Base-by-base conservation (phyloP, 2,329 filamentous ascomycete species). In the Botryosphaeria agaves region DNA sequence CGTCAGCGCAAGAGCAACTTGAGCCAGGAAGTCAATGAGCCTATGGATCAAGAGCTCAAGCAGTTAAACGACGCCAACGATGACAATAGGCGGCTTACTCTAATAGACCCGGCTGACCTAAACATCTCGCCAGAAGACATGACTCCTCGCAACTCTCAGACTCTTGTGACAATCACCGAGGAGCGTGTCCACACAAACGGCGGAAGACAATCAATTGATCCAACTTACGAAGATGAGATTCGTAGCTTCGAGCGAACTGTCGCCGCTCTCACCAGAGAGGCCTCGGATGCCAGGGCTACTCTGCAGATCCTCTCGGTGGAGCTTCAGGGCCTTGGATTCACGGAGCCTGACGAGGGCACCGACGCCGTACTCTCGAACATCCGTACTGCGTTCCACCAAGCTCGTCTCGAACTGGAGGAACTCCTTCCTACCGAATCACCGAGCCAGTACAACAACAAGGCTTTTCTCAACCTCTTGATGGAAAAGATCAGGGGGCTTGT, bases 251-350 rank as follows among this genome's bases (percentile, higher is more conserved):
- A 60, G 28, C 46, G 55, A 30, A 53, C 57, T 31, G 51, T 63
- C 30, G 38, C 52, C 19, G 43, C 47, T 6, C 42, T 60, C 28
- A 47, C 42, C 28, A 41, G 43, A 8, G 44, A 56, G 32, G 47
- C 55, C 4, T 51, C 53, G 21, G 47, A 56, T 12, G 49, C 53
- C 4, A 50, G 53, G 35, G 47, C 54, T 4, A 45, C 51, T 5
- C 45, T 63, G 3, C 47, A 56, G 18, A 46, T 61, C 23, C 41
- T 62, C 9, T 45, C 51, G 7, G 52, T 62, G 14, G 56, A 61
- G 35, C 43, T 63, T 3, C 46, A 56, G 32, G 53, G 53, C 18
- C 48, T 62, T 12, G 51, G 56, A 16, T 53, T 61, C 35, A 40
- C 53, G 4, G 42, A 45, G 9, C 39, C 44, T 1, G 50, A 52